Percentiles rank a stretch among this genome's conserved stretches.
phyloP scores from a whole-genome alignment of 2,329 filamentous ascomycete genomes.

The Penicillium hordei region DNA sequence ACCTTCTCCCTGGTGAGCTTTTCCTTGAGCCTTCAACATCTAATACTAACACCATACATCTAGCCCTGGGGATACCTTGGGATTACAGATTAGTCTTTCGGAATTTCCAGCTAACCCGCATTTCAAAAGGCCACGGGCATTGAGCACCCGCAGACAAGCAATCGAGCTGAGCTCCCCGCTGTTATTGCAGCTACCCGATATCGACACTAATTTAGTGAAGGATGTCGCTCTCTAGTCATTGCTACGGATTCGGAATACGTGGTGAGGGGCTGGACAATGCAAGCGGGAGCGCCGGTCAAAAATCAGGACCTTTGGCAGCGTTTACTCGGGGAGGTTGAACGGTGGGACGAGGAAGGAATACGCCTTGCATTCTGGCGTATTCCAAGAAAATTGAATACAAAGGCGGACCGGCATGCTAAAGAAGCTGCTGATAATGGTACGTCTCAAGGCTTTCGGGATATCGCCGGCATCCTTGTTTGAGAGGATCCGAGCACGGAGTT shows the following conservation, averaged over 20 bases:
- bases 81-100: too few species aligned
- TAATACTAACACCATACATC: too few species aligned
- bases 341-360: slow-evolving; percentile 29
- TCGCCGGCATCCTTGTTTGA: neutral
- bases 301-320: slow-evolving; percentile 47
- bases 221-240: slow-evolving; percentile 48
- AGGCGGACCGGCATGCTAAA: neutral
- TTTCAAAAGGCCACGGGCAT: neutral
- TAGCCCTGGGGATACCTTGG: too few species aligned
- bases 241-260: slow-evolving; percentile 58
- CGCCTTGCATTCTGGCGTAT: neutral
- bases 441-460: neutral
- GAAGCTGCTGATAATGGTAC: neutral
- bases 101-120: too few species aligned
- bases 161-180: slow-evolving; percentile 58
- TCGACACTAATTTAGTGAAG: slow-evolving; percentile 47
- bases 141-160: slow-evolving; percentile 45
- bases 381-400: neutral
- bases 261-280: slow-evolving; percentile 48
- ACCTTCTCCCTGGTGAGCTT: too few species aligned
- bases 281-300: neutral
- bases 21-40: too few species aligned
- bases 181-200: slow-evolving; percentile 52
- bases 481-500: neutral
- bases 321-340: slow-evolving; percentile 46